Conservation (phyloP, 805 yeast species). For the Ogataea ganodermae region DNA sequence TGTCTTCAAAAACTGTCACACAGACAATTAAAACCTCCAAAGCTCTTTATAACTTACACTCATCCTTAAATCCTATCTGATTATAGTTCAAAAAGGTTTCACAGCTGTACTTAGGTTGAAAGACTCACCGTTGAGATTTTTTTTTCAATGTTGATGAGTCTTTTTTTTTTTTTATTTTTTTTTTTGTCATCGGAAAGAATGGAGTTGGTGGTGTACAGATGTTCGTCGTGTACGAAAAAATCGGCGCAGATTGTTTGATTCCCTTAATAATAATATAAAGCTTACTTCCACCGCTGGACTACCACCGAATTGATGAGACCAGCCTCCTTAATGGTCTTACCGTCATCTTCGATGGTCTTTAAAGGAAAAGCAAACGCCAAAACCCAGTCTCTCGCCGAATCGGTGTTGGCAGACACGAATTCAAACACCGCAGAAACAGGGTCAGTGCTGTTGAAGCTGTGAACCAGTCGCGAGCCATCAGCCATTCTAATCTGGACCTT, state of each 20-base stretch:
- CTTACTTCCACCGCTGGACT: conserved; percentile 76
- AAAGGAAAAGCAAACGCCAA: conserved; percentile 84
- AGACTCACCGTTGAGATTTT: neutral
- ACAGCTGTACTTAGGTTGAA: too few species aligned
- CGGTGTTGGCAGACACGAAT: conserved; percentile 56
- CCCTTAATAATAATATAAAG: neutral
- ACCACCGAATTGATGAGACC: conserved; percentile 83
- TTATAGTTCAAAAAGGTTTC: too few species aligned
- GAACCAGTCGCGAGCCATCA: conserved; percentile 70
- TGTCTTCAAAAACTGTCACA: neutral
- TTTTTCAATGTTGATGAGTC: conserved; percentile 3
- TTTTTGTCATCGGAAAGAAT: neutral
- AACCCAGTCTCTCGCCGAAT: conserved; percentile 53
- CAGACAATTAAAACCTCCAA: neutral
- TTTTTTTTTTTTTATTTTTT: conserved; percentile 1
- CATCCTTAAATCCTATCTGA: neutral
- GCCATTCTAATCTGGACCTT: conserved; percentile 82
- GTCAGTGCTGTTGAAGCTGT: conserved; percentile 63
- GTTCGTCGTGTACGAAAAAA: too few species aligned
- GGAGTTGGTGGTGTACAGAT: conserved; percentile 2
- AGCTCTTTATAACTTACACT: neutral
- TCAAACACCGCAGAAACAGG: conserved; percentile 68
- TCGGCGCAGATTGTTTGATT: conserved; percentile 2
- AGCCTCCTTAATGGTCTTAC: conserved; percentile 66
- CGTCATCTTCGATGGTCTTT: conserved; percentile 63